Percentiles rank a stretch among this genome's conserved stretches.
Conservation (phyloP, 495 filamentous ascomycete species). For the Trichoderma erinaceum region DNA sequence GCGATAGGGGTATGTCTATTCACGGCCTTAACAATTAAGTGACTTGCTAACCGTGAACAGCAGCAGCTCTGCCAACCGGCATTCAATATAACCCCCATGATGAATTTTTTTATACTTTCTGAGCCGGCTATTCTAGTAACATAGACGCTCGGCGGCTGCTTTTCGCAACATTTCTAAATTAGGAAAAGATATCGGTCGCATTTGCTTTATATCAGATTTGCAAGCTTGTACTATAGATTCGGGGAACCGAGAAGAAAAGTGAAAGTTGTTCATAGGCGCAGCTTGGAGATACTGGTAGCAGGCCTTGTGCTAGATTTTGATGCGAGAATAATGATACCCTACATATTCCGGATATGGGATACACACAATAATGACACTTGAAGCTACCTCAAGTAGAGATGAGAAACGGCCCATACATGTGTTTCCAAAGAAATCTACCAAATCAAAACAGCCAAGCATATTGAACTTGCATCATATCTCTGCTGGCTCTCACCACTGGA, state of each 20-base stretch:
- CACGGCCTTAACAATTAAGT: neutral
- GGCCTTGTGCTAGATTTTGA: neutral
- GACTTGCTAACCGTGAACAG: too few relatives aligned
- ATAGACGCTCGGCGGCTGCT: neutral
- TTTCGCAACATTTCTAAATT: neutral
- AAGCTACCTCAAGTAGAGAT: neutral
- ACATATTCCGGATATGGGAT: neutral
- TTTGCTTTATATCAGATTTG: neutral
- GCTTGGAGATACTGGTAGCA: neutral
- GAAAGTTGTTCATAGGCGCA: neutral
- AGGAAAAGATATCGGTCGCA: neutral
- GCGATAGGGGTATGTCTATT: neutral
- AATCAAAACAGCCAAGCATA: too few relatives aligned
- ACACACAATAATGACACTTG: neutral
- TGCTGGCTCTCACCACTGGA: conserved; percentile 13
- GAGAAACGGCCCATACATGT: neutral
- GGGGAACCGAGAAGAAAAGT: neutral
- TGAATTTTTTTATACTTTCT: neutral
- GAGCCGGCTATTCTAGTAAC: neutral
- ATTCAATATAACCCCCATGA: neutral
- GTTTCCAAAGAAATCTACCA: neutral
- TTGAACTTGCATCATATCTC: too few relatives aligned
- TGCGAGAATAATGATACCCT: conserved; percentile 4
- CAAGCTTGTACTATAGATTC: neutral
- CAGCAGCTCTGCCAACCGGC: too few relatives aligned